Base-by-base conservation (phyloP, 2,329 filamentous ascomycete genomes). In the Calonectria henricotiae region DNA sequence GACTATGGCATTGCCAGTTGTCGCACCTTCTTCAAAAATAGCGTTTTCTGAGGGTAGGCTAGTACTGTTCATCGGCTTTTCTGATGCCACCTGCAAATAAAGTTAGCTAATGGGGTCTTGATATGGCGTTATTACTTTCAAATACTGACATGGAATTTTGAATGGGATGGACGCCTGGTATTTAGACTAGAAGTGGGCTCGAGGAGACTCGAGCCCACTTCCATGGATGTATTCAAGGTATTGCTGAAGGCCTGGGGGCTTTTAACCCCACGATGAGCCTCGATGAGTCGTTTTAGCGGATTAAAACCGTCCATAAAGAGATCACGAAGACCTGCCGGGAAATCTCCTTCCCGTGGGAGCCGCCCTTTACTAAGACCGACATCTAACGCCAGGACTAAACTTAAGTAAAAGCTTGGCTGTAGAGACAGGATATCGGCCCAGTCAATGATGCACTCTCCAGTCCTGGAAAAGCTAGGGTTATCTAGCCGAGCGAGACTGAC, bases 231-330 rank as follows among this genome's bases (percentile, higher is more conserved):
- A 25, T 8, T 20, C 13, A 32, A 3, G 2, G n/a, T 37, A n/a
- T 27, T 8, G 6, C 20, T 13, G 8, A 58, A 37, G 12, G 3
- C 32, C 5, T 39, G 51, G 6, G 32, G 32, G 8, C 51, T 23
- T 55, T 37, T 37, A 1, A 55, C 51, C 8, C n/a, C 51, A 9
- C 51, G n/a, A 3, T 58, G 51, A 17, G 51, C 51, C 9, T 58
- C 51, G 2, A 58, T 30, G 3, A 58, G 32, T n/a, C 51, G 20
- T 12, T 58, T 58, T 4, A 58, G 13, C 25, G 51, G 51, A 39
- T 58, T 58, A 32, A 58, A 58, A n/a, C 51, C 51, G 39, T 58
- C 51, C 35, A 58, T 58, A 13, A 58, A 58, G 3, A 58, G 51
- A 23, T 58, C 51, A 11, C 51, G 51, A 27, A 58, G 51, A 25